Evolutionary conservation across 2,329 filamentous ascomycete species (phyloP), one percentile per base, ranked within the genome.

Genomic region (Colletotrichum falcatum): DNA sequence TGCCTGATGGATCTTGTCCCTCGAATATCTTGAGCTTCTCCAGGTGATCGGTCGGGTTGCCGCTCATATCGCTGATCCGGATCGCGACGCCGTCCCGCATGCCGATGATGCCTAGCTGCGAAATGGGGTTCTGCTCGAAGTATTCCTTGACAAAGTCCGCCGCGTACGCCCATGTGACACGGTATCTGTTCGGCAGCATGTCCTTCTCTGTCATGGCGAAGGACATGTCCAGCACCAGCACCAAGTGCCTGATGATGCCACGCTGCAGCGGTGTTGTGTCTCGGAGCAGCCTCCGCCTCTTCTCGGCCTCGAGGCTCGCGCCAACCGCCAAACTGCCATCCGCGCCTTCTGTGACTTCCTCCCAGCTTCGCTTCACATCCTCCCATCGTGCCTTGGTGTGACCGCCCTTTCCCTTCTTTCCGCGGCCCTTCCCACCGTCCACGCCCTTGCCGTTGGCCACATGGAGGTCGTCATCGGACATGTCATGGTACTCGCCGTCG

Each of bases 81-180:
- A 97, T 85, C 2, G 95, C 95, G 20, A 98, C 86, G 20, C 96
- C 96, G 79, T 98, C 96, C 72, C 93, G 90, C 93, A 98, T 97
- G 61, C 93, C 95, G 48, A 99, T 85, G 37, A 99, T 92, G 30
- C 93, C 95, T 66, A 99, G 88, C 82, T 99, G 96, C 12, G 94
- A 97, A 74, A 99, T 98, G 14, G 96, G 96, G 77, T 99, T 99
- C 81, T 99, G 96, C 81, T 98, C 96, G 78, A 98, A 99, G 82
- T 94, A 99, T 80, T 98, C 95, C 70, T 91, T 88, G 59, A 98
- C 92, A 80, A 98, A 99, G 67, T 94, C 92, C 73, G 92, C 89
- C 20, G 94, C 92, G 81, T 94, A 97, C 73, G 91, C 91, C 77
- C 98, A 87, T 62, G 91, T 92, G 39, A 98, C 88, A 46, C 94